A percentile compares a stretch with the other conserved stretches of the same genome.
Conservation (phyloP, 2,329 filamentous ascomycete genomes). For the Ophiosphaerella korrae region DNA sequence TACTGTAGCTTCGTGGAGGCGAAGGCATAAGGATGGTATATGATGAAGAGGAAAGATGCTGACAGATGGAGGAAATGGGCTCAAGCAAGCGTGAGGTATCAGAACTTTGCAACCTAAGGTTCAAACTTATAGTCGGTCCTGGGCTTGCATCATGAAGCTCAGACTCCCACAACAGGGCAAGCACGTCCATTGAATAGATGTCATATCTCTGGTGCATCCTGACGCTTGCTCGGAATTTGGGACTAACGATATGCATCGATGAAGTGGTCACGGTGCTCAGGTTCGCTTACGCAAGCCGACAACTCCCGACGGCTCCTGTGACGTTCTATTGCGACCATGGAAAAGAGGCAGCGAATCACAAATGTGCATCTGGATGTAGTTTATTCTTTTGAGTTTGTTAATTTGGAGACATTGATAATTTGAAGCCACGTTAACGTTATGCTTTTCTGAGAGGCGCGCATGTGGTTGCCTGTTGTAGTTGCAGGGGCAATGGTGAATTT, state of each 20-base stretch:
- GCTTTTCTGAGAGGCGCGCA: constrained; percentile 10
- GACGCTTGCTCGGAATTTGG: constrained; percentile 26
- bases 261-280: constrained; percentile 22
- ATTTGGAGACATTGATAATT: no score
- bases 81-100: not conserved
- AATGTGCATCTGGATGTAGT: not conserved
- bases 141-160: constrained; percentile 16
- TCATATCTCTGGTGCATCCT: constrained; percentile 29
- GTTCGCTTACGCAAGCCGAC: constrained; percentile 26
- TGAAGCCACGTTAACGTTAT: no score
- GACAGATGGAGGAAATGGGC: not conserved
- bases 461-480: constrained; percentile 14
- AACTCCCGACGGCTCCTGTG: constrained; percentile 12
- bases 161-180: constrained; percentile 10
- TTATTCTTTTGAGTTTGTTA: no score
- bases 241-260: constrained; percentile 25
- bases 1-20: constrained; percentile 37
- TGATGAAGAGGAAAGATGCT: constrained; percentile 2
- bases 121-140: constrained; percentile 31
- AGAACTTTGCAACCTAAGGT: constrained; percentile 22
- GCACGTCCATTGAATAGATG: constrained; percentile 21
- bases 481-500: constrained; percentile 7
- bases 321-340: no score
- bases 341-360: constrained; percentile 5
- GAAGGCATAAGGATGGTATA: constrained; percentile 34